Evolutionary conservation across 2,329 filamentous ascomycete genomes (phyloP), one percentile per base, ranked within the genome.

Genomic region (Talaromyces piceae): DNA sequence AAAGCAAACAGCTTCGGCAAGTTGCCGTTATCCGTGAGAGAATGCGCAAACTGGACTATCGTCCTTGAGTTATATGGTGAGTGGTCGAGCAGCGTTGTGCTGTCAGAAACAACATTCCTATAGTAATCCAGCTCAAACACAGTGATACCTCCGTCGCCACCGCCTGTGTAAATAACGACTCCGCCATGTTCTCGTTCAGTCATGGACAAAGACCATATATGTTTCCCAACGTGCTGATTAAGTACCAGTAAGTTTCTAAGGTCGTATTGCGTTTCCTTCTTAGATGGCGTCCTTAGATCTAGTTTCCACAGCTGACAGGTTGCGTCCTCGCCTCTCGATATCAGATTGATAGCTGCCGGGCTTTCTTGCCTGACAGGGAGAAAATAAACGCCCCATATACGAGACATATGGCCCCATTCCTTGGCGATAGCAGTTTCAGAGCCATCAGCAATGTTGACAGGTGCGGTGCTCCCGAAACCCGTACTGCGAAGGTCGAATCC

Each of bases 301-400:
- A 86, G 64, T 41, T 73, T 73, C 89, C 91, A 96, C 55, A 79
- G 73, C 59, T 91, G 84, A 49, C 81, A 79, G 5, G 86, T 87
- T 7, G 86, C 81, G 67, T 96, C 91, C 68, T 96, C 91, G 9
- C 91, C 89, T 58, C 90, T 87, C 0, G 91, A 95, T 37, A 88
- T 77, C 1, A 95, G 61, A 8, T 73, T 75, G 16, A 84, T 49
- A 18, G 54, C 57, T 1, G 57, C 51, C 3, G 22, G 13, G 23
- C 12, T 16, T 12, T 23, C 11, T 4, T 23, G n/a, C 22, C 41
- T 45, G 5, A 43, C 25, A 23, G 61, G 65, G 1, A 83, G 69
- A 57, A 96, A 93, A 50, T 79, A 78, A 7, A 95, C 82, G 43
- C 82, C 80, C 93, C 93, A 98, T 57, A 98, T 95, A 52, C 93